These are phyloP conservation scores for Colletotrichum euphorbiae DNA, from an alignment of 2,329 filamentous ascomycete species.

Conservation along the genomic window DNA sequence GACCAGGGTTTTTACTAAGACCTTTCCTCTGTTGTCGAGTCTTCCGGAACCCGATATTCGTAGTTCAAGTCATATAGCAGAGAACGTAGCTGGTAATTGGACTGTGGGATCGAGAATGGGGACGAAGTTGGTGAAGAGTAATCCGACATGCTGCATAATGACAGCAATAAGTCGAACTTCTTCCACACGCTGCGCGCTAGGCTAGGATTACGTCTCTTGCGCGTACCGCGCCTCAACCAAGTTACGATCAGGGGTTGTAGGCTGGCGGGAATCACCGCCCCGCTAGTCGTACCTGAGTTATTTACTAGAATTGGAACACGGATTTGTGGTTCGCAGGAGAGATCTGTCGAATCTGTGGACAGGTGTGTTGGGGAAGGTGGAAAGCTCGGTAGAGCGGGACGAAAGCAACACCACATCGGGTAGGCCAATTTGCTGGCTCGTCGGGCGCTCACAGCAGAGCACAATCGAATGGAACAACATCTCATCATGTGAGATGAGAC, in stretches of 20 bases:
- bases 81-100: not conserved
- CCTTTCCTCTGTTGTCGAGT: not conserved
- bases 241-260: not conserved
- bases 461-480: slow-evolving; percentile 1
- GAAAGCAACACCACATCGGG: not conserved
- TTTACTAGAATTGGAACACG: slow-evolving; percentile 8
- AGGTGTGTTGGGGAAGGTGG: not conserved
- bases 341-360: slow-evolving; percentile 16
- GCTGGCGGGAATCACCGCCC: slow-evolving; percentile 23
- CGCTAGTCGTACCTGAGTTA: slow-evolving; percentile 19
- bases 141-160: not conserved
- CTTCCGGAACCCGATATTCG: not conserved
- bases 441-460: not conserved
- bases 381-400: not conserved
- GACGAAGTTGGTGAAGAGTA: no score
- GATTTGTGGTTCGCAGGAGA: slow-evolving; percentile 20
- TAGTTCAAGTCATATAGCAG: not conserved
- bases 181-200: not conserved
- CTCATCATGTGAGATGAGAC: not conserved
- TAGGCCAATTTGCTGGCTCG: not conserved
- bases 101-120: not conserved
- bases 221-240: not conserved
- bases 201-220: not conserved
- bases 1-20: not conserved
- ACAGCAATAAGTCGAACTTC: not conserved